A percentile compares a stretch with the other conserved stretches of the same genome.
Evolutionary conservation across 495 filamentous ascomycete species (phyloP).

Genomic region (Aspergillus sparsus): DNA sequence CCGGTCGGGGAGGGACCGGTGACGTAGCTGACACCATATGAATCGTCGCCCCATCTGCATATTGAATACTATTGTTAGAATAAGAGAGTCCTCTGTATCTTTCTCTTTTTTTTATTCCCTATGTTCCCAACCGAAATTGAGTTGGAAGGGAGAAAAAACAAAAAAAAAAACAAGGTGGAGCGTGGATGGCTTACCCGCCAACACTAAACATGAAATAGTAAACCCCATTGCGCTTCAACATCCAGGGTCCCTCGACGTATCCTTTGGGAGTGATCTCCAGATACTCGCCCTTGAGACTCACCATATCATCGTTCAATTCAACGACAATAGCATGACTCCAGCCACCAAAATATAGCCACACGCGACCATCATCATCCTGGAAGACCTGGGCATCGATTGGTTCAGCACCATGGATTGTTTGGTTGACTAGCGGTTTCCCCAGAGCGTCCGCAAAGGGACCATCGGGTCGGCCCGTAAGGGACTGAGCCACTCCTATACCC

Average conservation of each 20-base stretch:
- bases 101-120: background rate
- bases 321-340: constrained; percentile 47
- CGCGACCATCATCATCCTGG: constrained; percentile 43
- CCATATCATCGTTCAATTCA: constrained; percentile 48
- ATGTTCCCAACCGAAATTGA: background rate
- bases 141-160: background rate
- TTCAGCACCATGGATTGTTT: constrained; percentile 42
- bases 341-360: constrained; percentile 51
- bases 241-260: constrained; percentile 48
- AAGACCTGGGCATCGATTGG: constrained; percentile 51
- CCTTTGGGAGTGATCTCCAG: constrained; percentile 44
- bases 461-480: constrained; percentile 36
- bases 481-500: constrained; percentile 47
- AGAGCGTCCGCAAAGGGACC: constrained; percentile 49
- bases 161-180: constrained; percentile 4
- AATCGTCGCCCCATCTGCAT: constrained; percentile 43
- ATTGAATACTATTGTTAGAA: background rate
- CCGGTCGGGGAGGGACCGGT: constrained; percentile 44
- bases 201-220: constrained; percentile 54
- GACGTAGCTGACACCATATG: constrained; percentile 50
- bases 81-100: background rate
- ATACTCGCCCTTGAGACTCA: constrained; percentile 34
- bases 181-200: constrained; percentile 30
- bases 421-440: constrained; percentile 42
- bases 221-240: constrained; percentile 43